Base-by-base conservation (phyloP, 768 basidiomycete genomes). In the Lactarius akahatsu region DNA sequence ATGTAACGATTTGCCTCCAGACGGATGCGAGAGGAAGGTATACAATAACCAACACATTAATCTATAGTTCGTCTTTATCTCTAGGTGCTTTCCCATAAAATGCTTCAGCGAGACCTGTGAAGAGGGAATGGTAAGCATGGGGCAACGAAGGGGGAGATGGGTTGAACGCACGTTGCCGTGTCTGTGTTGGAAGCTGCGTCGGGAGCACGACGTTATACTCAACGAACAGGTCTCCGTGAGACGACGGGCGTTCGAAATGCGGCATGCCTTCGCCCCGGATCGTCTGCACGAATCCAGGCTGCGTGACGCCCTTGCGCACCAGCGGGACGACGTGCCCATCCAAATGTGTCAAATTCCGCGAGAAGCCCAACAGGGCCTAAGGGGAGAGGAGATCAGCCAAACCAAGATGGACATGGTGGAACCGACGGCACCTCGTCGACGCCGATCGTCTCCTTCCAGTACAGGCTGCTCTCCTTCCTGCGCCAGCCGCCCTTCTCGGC, bases 281-380 rank as follows among this genome's bases (percentile, higher is more conserved):
- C 15, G 82, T 84, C 74, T 98, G 90, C 9, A 98, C 92, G 74
- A 87, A 91, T 11, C 91, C 94, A 70, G 97, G 97, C 73, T 99
- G 97, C 45, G 97, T 98, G 0, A 96, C 92, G 18, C 87, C 89
- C 47, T 82, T 80, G 61, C 94, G 83, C 47, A 81, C 81, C 11
- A 98, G 78, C 59, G 81, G 79, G 43, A 98, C 83, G 36, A 81
- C 77, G 73, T 90, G 90, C 5, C 94, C 96, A 73, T 98, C 97
- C 65, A 99, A 81, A 77, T 96, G 95, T 4, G 91, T 94, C 62
- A 99, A 76, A 73, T 94, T 94, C 47, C 88, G 87, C 73, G 94
- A 85, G 78, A 99, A 98, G n/a, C 97, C 97, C 30, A 99, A 82
- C n/a, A 98, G 78, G 16, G 96, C 96, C 96, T 98, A 63, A 57